Conservation (phyloP, 2,329 filamentous ascomycete species). For the Cladosporium sp. region DNA sequence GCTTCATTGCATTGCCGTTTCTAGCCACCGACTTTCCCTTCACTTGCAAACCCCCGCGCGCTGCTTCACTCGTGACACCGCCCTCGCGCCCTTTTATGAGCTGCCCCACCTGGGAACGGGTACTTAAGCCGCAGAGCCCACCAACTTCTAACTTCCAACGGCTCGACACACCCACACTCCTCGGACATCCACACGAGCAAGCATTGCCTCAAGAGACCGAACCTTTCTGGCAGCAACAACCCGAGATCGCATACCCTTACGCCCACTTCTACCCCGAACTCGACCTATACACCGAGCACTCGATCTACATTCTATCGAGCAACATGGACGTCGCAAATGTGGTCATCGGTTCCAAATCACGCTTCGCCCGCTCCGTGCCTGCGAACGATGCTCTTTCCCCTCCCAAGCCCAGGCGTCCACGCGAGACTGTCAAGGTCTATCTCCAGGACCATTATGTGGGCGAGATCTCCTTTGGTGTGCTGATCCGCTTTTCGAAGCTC, state of each 20-base stretch:
- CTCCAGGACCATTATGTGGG: conserved; percentile 12
- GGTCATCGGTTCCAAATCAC: conserved; percentile 11
- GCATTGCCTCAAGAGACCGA: conserved; percentile 4
- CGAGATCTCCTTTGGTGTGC: conserved; percentile 8
- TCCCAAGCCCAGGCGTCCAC: not conserved
- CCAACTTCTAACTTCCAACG: not conserved
- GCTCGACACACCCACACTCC: not conserved
- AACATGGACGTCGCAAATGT: not conserved
- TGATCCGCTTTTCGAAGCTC: conserved; percentile 17
- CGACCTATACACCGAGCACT: not conserved
- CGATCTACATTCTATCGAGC: not conserved
- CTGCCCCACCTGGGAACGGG: not conserved
- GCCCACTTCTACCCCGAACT: conserved; percentile 2
- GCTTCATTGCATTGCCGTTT: not conserved
- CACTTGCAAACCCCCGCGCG: not conserved
- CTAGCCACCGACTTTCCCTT: not conserved
- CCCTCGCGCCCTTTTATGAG: not conserved
- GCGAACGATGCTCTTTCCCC: too few species aligned
- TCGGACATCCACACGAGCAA: conserved; percentile 8
- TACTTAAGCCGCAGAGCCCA: not conserved
- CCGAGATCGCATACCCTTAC: conserved; percentile 2
- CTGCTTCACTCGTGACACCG: conserved; percentile 2
- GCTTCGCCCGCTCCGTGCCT: not conserved
- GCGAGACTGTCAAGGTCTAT: conserved; percentile 16
- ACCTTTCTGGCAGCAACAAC: conserved; percentile 10